A percentile compares a stretch with the other conserved stretches of the same genome.
Conservation (phyloP, 768 basidiomycete species). For the Gloeophyllum trabeum region DNA sequence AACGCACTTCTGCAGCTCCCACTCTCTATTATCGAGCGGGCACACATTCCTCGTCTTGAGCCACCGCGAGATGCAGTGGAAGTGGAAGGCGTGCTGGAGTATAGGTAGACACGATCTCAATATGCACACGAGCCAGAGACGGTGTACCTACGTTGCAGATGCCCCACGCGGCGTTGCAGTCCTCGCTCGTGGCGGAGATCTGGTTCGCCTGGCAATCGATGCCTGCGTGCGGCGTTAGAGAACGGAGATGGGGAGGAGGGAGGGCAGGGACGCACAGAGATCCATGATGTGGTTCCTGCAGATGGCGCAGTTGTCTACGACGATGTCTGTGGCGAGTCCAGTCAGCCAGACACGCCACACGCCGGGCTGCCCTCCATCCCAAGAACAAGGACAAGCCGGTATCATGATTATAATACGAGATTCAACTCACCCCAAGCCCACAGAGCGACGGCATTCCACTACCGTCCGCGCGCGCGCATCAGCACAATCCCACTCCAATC, state of each 20-base stretch:
- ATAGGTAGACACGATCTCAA: neutral
- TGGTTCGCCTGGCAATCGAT: constrained; percentile 99
- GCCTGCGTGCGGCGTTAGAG: constrained; percentile 37
- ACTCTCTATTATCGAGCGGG: constrained; percentile 91
- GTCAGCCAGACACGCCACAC: constrained; percentile 2
- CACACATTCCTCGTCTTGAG: constrained; percentile 96
- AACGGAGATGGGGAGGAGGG: constrained; percentile 2
- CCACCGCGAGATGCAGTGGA: constrained; percentile 99
- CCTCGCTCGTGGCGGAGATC: constrained; percentile 91
- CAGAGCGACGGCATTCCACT: constrained; percentile 99
- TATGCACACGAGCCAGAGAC: constrained; percentile 6
- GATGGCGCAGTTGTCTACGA: constrained; percentile 99
- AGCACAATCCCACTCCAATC: too few relatives aligned
- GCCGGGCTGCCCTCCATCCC: too few relatives aligned
- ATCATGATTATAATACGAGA: neutral
- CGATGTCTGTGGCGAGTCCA: constrained; percentile 60
- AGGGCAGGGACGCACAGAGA: constrained; percentile 56
- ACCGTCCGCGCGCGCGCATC: too few relatives aligned
- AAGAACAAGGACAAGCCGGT: constrained; percentile 1
- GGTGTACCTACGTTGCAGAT: constrained; percentile 95
- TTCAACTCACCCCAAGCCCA: constrained; percentile 89
- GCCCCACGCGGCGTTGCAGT: constrained; percentile 98
- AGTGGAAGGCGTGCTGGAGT: constrained; percentile 92
- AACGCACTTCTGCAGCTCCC: constrained; percentile 94
- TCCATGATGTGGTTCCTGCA: constrained; percentile 99